phyloP scores from a whole-genome alignment of 352 stramenopile genomes.

The Pythium diclinum region DNA sequence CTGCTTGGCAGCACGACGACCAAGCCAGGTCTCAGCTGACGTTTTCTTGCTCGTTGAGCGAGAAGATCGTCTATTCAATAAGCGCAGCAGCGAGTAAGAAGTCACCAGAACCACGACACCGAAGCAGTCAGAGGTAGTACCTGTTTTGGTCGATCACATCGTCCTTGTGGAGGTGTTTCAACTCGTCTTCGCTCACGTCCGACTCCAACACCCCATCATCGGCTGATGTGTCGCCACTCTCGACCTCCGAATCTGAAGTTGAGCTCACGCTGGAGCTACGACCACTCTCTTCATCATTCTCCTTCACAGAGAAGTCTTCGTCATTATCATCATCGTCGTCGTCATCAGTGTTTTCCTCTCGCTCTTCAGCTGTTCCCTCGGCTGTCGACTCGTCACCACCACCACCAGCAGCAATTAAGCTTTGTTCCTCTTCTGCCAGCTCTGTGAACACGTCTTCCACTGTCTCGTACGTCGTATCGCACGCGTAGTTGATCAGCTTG shows the following conservation, averaged over 20 bases:
- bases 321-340: slow-evolving; percentile 56
- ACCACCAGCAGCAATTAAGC: slow-evolving; percentile 1
- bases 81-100: not conserved
- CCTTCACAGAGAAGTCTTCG: slow-evolving; percentile 31
- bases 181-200: slow-evolving; percentile 27
- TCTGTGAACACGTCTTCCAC: slow-evolving; percentile 55
- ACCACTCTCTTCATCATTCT: slow-evolving; percentile 24
- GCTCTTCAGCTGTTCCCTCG: slow-evolving; percentile 12
- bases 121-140: slow-evolving; percentile 1
- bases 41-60: not conserved
- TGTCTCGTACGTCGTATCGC: slow-evolving; percentile 64
- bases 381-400: slow-evolving; percentile 8
- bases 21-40: slow-evolving; percentile 27
- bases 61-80: slow-evolving; percentile 30
- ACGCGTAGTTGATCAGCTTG: slow-evolving; percentile 78
- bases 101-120: too few relatives aligned
- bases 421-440: slow-evolving; percentile 33
- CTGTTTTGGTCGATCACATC: slow-evolving; percentile 24
- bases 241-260: slow-evolving; percentile 24
- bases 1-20: slow-evolving; percentile 40
- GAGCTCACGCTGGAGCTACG: slow-evolving; percentile 1
- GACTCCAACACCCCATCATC: slow-evolving; percentile 18
- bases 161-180: slow-evolving; percentile 18
- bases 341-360: slow-evolving; percentile 28
- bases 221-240: slow-evolving; percentile 8